Evolutionary conservation across 2,329 filamentous ascomycete genomes (phyloP).

Genomic region (Geosmithia putterillii): DNA sequence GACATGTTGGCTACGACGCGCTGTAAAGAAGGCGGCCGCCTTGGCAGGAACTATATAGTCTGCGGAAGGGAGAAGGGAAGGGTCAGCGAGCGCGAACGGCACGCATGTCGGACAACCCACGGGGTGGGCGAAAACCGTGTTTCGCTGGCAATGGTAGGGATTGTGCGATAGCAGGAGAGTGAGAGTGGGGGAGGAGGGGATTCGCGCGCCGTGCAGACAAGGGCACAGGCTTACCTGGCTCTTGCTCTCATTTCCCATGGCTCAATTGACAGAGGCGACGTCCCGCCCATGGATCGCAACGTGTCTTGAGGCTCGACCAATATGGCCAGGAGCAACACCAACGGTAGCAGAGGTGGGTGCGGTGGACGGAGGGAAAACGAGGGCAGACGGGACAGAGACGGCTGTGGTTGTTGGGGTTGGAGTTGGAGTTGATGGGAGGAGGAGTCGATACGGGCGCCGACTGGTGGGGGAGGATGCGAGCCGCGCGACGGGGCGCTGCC

Average conservation of each 20-base stretch:
- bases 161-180: slow-evolving; percentile 2
- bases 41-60: slow-evolving; percentile 29
- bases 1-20: slow-evolving; percentile 16
- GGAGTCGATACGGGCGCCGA: background rate
- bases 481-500: background rate
- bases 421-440: background rate
- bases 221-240: slow-evolving; percentile 30
- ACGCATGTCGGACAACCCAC: background rate
- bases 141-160: background rate
- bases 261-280: slow-evolving; percentile 27
- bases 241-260: slow-evolving; percentile 33
- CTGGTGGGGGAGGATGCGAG: background rate
- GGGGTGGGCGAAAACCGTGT: slow-evolving; percentile 3
- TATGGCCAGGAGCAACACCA: slow-evolving; percentile 6
- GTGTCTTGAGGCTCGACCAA: background rate
- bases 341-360: background rate
- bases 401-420: no score
- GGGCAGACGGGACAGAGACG: background rate
- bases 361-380: background rate
- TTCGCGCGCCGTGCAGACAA: no score
- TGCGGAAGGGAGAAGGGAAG: slow-evolving; percentile 8
- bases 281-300: slow-evolving; percentile 27
- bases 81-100: slow-evolving; percentile 5
- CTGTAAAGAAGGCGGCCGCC: slow-evolving; percentile 15
- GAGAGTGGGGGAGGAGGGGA: slow-evolving; percentile 7